Conservation (phyloP, 257 asterid species). For the Oldenlandia corymbosa region DNA sequence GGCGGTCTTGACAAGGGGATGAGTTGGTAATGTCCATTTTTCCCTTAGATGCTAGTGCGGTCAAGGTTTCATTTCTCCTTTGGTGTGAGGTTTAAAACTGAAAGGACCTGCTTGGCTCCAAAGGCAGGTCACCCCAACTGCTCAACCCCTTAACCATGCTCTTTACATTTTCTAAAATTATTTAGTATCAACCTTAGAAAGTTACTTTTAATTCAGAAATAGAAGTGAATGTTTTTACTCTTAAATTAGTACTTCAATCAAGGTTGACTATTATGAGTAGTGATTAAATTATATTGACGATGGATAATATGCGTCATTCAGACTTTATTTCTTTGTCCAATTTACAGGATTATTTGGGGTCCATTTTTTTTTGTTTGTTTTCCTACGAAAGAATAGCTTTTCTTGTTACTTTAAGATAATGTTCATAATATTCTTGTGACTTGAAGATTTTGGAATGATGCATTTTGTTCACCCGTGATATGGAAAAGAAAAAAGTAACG, state of each 20-base stretch:
- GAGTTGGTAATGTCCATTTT: background rate
- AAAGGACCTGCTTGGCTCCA: background rate
- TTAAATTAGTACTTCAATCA: no score
- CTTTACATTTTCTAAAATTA: background rate
- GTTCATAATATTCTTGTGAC: constrained; percentile 5
- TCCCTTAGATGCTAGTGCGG: background rate
- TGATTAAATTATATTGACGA: no score
- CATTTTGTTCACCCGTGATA: constrained; percentile 8
- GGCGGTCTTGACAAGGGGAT: background rate
- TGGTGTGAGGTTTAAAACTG: constrained; percentile 11
- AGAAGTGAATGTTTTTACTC: no score
- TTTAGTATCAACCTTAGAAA: background rate
- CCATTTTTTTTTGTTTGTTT: background rate
- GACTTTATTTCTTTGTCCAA: background rate
- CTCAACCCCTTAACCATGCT: background rate
- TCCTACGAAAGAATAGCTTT: background rate
- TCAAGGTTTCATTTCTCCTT: background rate
- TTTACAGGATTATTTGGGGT: background rate
- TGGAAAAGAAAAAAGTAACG: background rate
- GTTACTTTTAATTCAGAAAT: no score
- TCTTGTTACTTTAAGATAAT: constrained; percentile 8
- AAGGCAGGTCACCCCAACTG: background rate
- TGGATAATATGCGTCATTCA: no score
- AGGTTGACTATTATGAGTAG: background rate
- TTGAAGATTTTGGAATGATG: constrained; percentile 12